These are phyloP conservation scores for Babesia divergens DNA, from an alignment of 169 alveolate species.

Conservation along the genomic window DNA sequence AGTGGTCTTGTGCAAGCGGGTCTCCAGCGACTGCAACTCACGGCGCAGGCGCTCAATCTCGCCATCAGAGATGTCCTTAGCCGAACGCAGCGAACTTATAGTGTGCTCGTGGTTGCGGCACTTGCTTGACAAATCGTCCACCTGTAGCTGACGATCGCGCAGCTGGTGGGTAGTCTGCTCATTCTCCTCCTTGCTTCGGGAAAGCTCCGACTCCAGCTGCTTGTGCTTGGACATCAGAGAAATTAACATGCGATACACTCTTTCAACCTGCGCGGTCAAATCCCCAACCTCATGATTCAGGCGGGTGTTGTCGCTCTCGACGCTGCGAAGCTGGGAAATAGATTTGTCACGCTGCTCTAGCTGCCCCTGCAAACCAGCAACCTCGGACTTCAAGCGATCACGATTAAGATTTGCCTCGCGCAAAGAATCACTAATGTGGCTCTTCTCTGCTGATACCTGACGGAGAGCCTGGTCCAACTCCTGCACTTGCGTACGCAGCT, in stretches of 20 bases:
- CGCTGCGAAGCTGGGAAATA: constrained; percentile 1
- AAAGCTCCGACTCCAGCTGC: constrained; percentile 20
- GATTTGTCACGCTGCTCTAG: constrained; percentile 30
- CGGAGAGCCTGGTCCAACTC: constrained; percentile 35
- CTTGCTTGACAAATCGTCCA: constrained; percentile 11
- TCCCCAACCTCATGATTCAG: constrained; percentile 27
- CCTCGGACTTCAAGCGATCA: constrained; percentile 31
- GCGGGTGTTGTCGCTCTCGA: constrained; percentile 30
- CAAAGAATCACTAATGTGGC: background rate
- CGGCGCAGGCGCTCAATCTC: constrained; percentile 22
- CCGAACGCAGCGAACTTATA: background rate
- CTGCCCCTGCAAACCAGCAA: constrained; percentile 22
- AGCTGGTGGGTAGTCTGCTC: constrained; percentile 3
- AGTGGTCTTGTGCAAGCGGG: constrained; percentile 11
- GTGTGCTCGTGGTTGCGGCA: constrained; percentile 23
- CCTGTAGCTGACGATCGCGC: constrained; percentile 21
- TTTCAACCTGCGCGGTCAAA: constrained; percentile 33
- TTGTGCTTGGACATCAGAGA: constrained; percentile 30
- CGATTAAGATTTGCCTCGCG: constrained; percentile 14
- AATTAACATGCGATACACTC: constrained; percentile 54
- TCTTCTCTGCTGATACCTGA: constrained; percentile 10
- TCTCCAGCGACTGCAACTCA: constrained; percentile 27
- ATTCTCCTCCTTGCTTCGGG: constrained; percentile 19
- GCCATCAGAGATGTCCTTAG: constrained; percentile 20
- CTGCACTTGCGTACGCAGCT: constrained; percentile 11